Evolutionary conservation across 179 eudicot species (phyloP).

Genomic region (Spinacia oleracea): DNA sequence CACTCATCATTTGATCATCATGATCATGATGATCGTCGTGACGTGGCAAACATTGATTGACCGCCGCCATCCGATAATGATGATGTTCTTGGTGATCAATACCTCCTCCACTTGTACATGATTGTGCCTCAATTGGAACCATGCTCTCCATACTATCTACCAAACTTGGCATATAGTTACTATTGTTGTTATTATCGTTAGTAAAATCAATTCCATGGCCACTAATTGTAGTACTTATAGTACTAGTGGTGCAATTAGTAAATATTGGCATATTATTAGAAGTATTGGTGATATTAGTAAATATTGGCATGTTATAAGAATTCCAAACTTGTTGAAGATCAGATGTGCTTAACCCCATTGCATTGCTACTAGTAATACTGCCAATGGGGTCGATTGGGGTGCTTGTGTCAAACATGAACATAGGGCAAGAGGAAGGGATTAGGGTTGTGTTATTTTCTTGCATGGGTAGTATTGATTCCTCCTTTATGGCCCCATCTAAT

Average conservation of each 20-base stretch:
- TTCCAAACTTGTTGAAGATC: slow-evolving; percentile 28
- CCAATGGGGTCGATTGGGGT: slow-evolving; percentile 16
- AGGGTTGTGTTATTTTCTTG: slow-evolving; percentile 39
- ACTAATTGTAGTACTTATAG: slow-evolving; percentile 17
- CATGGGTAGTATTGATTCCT: slow-evolving; percentile 26
- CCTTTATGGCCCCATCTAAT: slow-evolving; percentile 15
- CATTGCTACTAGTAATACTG: slow-evolving; percentile 7
- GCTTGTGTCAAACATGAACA: slow-evolving; percentile 64
- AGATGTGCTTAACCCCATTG: slow-evolving; percentile 20
- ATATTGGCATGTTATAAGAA: slow-evolving; percentile 22
- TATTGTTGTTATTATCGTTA: slow-evolving; percentile 13
- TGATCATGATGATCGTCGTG: slow-evolving; percentile 24
- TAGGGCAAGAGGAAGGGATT: slow-evolving; percentile 43
- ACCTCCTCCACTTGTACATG: slow-evolving; percentile 26
- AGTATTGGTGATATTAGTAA: slow-evolving; percentile 24
- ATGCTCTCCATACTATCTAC: slow-evolving; percentile 50
- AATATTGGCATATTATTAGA: slow-evolving; percentile 21
- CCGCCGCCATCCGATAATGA: slow-evolving; percentile 19
- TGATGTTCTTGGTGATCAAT: slow-evolving; percentile 27
- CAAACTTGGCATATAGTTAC: slow-evolving; percentile 48
- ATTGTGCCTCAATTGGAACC: slow-evolving; percentile 45
- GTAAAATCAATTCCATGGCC: slow-evolving; percentile 34
- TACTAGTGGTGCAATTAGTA: slow-evolving; percentile 24
- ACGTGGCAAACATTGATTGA: slow-evolving; percentile 24
- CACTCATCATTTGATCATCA: slow-evolving; percentile 33